These are phyloP conservation scores for Scheffersomyces amazonensis DNA, from an alignment of 805 yeast genomes.

Conservation along the genomic window DNA sequence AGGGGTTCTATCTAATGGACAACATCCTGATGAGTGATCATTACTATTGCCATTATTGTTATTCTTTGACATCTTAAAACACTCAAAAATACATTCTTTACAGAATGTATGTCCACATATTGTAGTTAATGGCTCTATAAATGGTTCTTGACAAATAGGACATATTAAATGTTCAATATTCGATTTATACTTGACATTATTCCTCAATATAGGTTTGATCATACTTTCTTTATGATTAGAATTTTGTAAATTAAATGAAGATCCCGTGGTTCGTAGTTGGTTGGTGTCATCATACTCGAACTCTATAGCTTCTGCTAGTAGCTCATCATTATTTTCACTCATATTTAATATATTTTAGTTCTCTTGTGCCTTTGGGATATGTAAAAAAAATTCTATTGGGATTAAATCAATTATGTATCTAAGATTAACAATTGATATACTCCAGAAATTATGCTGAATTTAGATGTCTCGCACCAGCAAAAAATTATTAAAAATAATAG, in stretches of 20 bases:
- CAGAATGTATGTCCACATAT: slow-evolving; percentile 71
- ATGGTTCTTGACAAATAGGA: slow-evolving; percentile 68
- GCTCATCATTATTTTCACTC: too few species aligned
- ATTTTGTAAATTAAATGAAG: slow-evolving; percentile 7
- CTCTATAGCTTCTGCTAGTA: too few species aligned
- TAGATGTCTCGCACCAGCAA: too few species aligned
- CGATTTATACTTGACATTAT: slow-evolving; percentile 22
- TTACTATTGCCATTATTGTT: not conserved
- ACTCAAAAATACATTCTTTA: slow-evolving; percentile 48
- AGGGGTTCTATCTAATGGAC: slow-evolving; percentile 63
- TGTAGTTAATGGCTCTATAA: slow-evolving; percentile 59
- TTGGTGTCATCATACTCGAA: slow-evolving; percentile 6
- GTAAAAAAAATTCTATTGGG: too few species aligned
- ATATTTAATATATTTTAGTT: too few species aligned
- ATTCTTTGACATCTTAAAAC: slow-evolving; percentile 36
- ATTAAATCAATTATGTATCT: too few species aligned
- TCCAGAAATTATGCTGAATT: too few species aligned
- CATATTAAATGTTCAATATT: slow-evolving; percentile 39
- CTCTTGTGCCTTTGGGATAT: too few species aligned
- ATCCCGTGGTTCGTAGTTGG: too few species aligned
- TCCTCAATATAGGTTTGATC: slow-evolving; percentile 27
- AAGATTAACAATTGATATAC: too few species aligned
- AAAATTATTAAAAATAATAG: slow-evolving; percentile 39
- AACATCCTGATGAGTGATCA: slow-evolving; percentile 22
- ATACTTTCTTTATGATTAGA: not conserved